phyloP scores from a whole-genome alignment of 129 eudicot genomes.

The Escallonia herrerae region DNA sequence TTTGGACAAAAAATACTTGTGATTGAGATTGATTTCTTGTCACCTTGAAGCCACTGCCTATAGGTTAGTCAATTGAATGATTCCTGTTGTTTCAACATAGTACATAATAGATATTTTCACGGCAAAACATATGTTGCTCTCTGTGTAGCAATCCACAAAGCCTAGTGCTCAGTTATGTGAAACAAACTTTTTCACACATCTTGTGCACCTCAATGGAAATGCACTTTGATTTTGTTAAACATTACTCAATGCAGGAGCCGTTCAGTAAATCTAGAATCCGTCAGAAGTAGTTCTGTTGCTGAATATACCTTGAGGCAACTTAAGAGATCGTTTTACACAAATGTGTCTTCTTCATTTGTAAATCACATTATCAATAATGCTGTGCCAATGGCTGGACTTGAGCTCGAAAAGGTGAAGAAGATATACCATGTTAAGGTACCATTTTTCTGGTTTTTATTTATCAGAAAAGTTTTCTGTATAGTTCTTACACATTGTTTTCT shows the following conservation, averaged over 20 bases:
- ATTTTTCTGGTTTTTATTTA: background rate
- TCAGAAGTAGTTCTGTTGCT: background rate
- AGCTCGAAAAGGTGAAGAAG: slow-evolving; percentile 10
- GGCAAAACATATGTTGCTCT: no score
- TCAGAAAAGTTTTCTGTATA: background rate
- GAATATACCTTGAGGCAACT: slow-evolving; percentile 4
- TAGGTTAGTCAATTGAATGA: no score
- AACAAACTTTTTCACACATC: no score
- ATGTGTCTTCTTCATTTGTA: slow-evolving; percentile 14
- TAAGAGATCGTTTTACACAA: slow-evolving; percentile 14
- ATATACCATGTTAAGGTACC: slow-evolving; percentile 18
- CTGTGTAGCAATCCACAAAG: no score
- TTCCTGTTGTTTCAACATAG: no score
- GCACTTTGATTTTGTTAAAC: background rate
- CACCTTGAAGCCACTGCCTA: no score
- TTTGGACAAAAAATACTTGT: no score
- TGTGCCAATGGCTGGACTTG: slow-evolving; percentile 4
- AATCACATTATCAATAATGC: slow-evolving; percentile 11
- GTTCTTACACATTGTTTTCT: no score
- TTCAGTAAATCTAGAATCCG: slow-evolving; percentile 1
- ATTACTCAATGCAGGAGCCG: slow-evolving; percentile 10
- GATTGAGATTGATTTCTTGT: no score
- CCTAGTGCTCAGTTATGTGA: no score
- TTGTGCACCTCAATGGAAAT: no score
- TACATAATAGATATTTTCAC: no score